Evolutionary conservation across 306 rosid species (phyloP).

Genomic region (Trifolium subterraneum): DNA sequence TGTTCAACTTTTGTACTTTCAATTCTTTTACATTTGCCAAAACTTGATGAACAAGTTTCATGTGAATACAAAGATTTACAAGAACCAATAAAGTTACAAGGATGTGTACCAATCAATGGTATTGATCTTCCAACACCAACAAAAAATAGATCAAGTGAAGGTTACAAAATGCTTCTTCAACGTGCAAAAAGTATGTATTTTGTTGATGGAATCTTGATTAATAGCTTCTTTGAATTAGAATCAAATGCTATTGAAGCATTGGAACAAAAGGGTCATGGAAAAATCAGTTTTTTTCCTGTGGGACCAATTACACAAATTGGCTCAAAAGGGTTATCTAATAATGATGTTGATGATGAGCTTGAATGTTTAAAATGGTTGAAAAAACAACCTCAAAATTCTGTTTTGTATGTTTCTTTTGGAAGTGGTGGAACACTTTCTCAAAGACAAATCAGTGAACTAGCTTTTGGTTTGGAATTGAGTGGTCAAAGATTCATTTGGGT

Average conservation of each 20-base stretch:
- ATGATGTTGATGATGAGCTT: not conserved
- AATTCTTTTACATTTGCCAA: not conserved
- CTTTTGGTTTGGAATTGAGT: not conserved
- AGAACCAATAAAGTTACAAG: constrained; percentile 38
- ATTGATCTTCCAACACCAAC: constrained; percentile 34
- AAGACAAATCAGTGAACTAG: not conserved
- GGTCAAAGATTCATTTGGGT: not conserved
- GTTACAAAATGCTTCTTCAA: constrained; percentile 20
- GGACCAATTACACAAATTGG: constrained; percentile 46
- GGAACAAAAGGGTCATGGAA: constrained; percentile 11
- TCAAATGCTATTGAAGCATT: constrained; percentile 34
- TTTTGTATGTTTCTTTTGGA: constrained; percentile 49
- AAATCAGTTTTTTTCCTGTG: constrained; percentile 19
- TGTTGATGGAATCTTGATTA: constrained; percentile 41
- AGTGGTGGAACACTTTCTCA: constrained; percentile 46
- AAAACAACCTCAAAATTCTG: constrained; percentile 21
- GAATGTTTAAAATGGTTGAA: constrained; percentile 42
- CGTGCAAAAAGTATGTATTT: not conserved
- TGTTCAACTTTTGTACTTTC: constrained; percentile 25
- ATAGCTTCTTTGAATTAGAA: constrained; percentile 46
- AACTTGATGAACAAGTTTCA: constrained; percentile 36
- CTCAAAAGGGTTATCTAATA: not conserved
- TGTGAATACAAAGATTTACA: constrained; percentile 30
- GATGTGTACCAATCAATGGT: constrained; percentile 41
- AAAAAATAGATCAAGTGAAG: constrained; percentile 26